Conservation (phyloP, 306 rosid species). For the Morella rubra region DNA sequence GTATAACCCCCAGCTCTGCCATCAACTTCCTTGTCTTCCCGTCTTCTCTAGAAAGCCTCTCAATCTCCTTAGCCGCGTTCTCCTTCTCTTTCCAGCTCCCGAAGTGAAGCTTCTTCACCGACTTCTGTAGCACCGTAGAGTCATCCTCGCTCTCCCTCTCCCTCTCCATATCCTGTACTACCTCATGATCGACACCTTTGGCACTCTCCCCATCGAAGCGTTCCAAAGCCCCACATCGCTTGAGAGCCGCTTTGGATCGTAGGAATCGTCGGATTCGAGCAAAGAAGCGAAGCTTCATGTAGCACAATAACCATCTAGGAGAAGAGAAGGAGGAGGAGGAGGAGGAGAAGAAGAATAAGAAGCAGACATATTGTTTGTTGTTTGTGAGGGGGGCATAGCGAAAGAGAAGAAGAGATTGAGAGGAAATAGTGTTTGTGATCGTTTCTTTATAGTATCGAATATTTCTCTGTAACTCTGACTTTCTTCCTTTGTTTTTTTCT, state of each 20-base stretch:
- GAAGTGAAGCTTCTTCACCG: slow-evolving; percentile 91
- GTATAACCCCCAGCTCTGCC: slow-evolving; percentile 80
- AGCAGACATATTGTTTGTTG: slow-evolving; percentile 46
- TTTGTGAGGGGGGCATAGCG: slow-evolving; percentile 23
- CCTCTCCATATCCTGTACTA: slow-evolving; percentile 32
- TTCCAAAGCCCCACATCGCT: slow-evolving; percentile 38
- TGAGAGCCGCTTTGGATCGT: slow-evolving; percentile 56
- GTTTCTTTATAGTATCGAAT: background rate
- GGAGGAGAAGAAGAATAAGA: slow-evolving; percentile 43
- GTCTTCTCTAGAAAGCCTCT: slow-evolving; percentile 59
- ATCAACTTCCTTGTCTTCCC: slow-evolving; percentile 61
- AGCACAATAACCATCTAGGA: slow-evolving; percentile 55
- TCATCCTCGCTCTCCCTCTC: slow-evolving; percentile 39
- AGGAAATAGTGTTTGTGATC: slow-evolving; percentile 13
- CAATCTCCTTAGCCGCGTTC: slow-evolving; percentile 66
- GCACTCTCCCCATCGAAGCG: slow-evolving; percentile 19
- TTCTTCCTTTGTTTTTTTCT: background rate
- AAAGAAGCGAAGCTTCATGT: slow-evolving; percentile 66
- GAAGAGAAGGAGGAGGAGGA: slow-evolving; percentile 49
- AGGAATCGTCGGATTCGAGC: slow-evolving; percentile 64
- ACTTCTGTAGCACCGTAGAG: slow-evolving; percentile 49
- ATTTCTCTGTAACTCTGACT: background rate
- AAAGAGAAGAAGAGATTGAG: slow-evolving; percentile 19
- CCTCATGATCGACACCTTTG: slow-evolving; percentile 20
- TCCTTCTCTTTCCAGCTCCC: slow-evolving; percentile 89